These are phyloP conservation scores for Tetracladium setigerum DNA, from an alignment of 495 filamentous ascomycete genomes.

Conservation along the genomic window DNA sequence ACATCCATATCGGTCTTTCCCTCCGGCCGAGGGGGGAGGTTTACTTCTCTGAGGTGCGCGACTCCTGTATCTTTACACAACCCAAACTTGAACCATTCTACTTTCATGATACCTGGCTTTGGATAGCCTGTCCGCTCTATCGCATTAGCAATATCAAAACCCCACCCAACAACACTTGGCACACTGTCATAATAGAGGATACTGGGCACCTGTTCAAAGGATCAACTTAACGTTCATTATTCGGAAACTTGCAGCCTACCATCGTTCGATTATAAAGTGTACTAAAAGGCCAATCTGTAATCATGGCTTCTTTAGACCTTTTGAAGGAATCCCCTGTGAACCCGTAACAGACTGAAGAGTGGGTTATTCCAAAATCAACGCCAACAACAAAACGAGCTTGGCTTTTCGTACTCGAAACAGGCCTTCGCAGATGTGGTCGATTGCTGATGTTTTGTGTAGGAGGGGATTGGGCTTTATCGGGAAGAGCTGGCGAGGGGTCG, in stretches of 20 bases:
- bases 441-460: no score
- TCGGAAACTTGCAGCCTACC: conserved; percentile 30
- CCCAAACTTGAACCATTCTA: conserved; percentile 62
- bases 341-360: conserved; percentile 45
- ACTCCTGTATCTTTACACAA: conserved; percentile 23
- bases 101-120: conserved; percentile 63
- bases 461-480: no score
- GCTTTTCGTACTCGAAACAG: conserved; percentile 24
- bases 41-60: conserved; percentile 58
- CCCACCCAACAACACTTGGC: conserved; percentile 65
- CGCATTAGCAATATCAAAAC: conserved; percentile 61
- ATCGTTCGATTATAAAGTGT: conserved; percentile 64
- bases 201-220: conserved; percentile 48
- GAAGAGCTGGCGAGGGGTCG: no score
- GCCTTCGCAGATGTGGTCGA: neutral
- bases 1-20: conserved; percentile 69
- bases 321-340: conserved; percentile 66
- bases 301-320: conserved; percentile 65
- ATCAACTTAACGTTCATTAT: conserved; percentile 2
- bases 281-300: conserved; percentile 63
- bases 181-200: conserved; percentile 66
- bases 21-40: conserved; percentile 58
- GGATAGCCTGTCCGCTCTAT: conserved; percentile 62
- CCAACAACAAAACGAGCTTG: conserved; percentile 70
- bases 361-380: conserved; percentile 70